Base-by-base conservation (phyloP, 2,329 filamentous ascomycete genomes). In the Calcarisporium arbuscula region DNA sequence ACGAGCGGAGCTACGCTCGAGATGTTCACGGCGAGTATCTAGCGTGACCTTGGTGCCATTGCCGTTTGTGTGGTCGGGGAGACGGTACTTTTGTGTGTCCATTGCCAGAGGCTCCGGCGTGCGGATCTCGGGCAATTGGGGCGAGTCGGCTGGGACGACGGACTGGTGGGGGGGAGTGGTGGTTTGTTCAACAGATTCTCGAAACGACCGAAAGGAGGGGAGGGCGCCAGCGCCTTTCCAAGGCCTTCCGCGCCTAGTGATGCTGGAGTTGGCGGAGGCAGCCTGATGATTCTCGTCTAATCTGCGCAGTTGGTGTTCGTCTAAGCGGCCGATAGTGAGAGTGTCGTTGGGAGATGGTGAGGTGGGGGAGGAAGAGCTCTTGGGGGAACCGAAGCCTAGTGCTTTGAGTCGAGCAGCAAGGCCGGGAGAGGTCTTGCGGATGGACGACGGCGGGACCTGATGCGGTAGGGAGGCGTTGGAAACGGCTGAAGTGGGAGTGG, bases 1-100 rank as follows among this genome's bases (percentile, higher is more conserved):
- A 8, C 25, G 25, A 27, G 8, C 16, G 14, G 55, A 47, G 29
- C 63, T 64, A 39, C 71, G 66, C 33, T 76, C 69, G 37, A 80
- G 55, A 42, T 80, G 76, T 44, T 77, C 73, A 44, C 67, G 66
- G 37, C 71, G 70, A 28, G 66, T 76, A 23, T 75, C 71, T 20
- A 68, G 61, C 42, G 75, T 74, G 26, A 69, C 70, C 53, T 82
- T 80, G 54, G 77, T 71, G 60, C 77, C 76, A 67, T 85, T 74
- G 59, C 77, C 70, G 60, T 78, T 80, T 34, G 66, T 73, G 53
- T 80, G 74, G 57, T 87, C 82, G 36, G 82, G 81, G 54, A 86
- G 62, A 28, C 78, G 74, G 54, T 85, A 87, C 58, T 87, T 86
- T 53, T 82, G 73, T 37, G 75, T 80, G 60, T 87, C 82, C 71